Base-by-base conservation (phyloP, 2,329 filamentous ascomycete species). In the Talaromyces islandicus region DNA sequence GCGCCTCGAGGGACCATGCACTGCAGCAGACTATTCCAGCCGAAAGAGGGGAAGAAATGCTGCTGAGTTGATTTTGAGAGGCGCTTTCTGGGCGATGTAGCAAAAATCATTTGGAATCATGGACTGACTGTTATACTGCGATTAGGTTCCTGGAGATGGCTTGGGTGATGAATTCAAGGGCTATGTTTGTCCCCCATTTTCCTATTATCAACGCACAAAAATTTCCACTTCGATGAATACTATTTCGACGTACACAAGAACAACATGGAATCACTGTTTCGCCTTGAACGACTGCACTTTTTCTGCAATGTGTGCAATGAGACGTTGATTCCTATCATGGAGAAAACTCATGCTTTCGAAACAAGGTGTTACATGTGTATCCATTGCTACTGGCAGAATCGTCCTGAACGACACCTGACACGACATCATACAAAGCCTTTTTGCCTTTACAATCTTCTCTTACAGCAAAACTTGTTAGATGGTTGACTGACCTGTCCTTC, bases 131-230 rank as follows among this genome's bases (percentile, higher is more conserved):
- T 65, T 64, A 50, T 62, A 32, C 35, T 69, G 3, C 30, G 21
- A 27, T 38, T 55, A 97, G 84, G 90, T 99, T 73, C 82, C 90
- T 73, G 94, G 89, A 76, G 95, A 99, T 84, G 89, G 88, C 78
- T 86, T 99, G 76, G 94, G 94, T 77, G 92, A 97, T 78, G 94
- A 99, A 84, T 99, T 96, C 90, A 97, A 97, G 87, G 94, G 94
- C 81, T 99, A 99, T 86, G 59, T 61, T 61, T 52, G 59, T 61
- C 56, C 52, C 56, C 59, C 59, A 38, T 46, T 54, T 46, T 19
- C 17, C 7, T 27, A n/a, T 29, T 52, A 21, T 14, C 24, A 17
- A 7, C 25, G 5, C 27, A 52, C 14, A 29, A 24, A n/a, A 17
- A 29, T 19, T 30, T 6, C 25, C 27, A 17, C 24, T 29, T 27